These are phyloP conservation scores for Mycena galopus DNA, from an alignment of 768 basidiomycete genomes.

Conservation along the genomic window DNA sequence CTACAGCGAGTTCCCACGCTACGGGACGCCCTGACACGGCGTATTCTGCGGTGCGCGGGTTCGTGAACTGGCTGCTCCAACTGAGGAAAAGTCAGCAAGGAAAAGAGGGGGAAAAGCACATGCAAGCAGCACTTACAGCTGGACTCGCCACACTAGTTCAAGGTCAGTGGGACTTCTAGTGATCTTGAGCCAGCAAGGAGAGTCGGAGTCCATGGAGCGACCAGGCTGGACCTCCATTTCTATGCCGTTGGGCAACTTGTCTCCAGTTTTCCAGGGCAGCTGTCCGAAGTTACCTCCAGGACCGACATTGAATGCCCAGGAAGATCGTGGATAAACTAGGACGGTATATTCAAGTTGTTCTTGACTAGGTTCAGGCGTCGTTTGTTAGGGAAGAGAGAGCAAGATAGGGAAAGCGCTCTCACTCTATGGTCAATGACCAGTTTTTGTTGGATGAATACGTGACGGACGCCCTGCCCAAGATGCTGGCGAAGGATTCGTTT, in stretches of 20 bases:
- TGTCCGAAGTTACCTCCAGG: neutral
- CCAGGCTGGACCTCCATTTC: neutral
- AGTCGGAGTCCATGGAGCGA: no score
- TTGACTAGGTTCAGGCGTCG: no score
- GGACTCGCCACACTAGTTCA: neutral
- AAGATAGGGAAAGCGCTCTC: neutral
- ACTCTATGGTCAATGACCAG: no score
- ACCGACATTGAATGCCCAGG: no score
- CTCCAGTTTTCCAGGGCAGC: neutral
- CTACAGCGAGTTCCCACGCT: neutral
- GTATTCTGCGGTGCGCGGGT: neutral
- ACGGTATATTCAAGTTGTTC: neutral
- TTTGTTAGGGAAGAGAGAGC: no score
- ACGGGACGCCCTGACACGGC: neutral
- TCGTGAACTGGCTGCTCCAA: neutral
- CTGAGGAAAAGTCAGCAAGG: neutral
- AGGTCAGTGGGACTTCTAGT: neutral
- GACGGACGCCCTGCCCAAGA: no score
- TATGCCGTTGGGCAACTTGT: neutral
- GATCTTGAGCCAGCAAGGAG: neutral
- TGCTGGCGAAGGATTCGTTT: no score
- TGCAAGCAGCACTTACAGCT: neutral
- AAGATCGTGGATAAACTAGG: neutral
- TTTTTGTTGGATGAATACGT: no score
- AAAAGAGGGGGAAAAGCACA: neutral